A percentile compares a stretch with the other conserved stretches of the same genome.
phyloP scores from a whole-genome alignment of 148 eudicot species.

The Chenopodium quinoa region DNA sequence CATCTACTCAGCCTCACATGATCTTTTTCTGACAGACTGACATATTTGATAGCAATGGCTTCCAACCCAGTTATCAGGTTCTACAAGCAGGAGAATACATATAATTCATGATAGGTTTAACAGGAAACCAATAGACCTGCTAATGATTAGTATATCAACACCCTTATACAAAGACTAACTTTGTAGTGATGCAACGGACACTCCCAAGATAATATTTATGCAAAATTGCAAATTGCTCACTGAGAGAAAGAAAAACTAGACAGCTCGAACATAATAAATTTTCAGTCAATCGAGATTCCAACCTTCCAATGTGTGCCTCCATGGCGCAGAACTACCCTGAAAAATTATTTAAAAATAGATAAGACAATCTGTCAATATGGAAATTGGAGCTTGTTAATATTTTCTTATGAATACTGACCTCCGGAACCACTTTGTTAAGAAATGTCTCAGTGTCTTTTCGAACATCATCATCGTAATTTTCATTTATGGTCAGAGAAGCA shows the following conservation, averaged over 20 bases:
- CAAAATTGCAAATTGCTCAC: background rate
- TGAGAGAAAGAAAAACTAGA: background rate
- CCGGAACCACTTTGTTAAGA: conserved; percentile 86
- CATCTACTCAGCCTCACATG: background rate
- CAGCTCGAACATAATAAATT: background rate
- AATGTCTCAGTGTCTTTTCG: conserved; percentile 91
- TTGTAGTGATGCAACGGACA: background rate
- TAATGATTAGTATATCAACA: background rate
- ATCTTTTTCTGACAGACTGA: background rate
- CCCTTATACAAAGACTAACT: background rate
- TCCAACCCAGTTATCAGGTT: background rate
- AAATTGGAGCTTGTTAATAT: background rate
- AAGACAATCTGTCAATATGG: conserved; percentile 15
- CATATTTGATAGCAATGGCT: background rate
- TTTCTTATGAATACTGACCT: conserved; percentile 43
- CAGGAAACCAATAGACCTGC: background rate
- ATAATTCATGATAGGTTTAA: background rate
- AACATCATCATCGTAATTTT: conserved; percentile 91
- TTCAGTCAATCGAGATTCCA: conserved; percentile 6
- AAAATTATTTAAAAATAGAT: conserved; percentile 18
- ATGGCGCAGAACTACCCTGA: conserved; percentile 91
- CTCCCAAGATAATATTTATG: background rate
- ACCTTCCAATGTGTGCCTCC: conserved; percentile 98
- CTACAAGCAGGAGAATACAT: background rate
- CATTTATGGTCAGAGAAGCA: conserved; percentile 95